Conservation (phyloP, 75 land plant species). For the Chamaecyparis obtusa region DNA sequence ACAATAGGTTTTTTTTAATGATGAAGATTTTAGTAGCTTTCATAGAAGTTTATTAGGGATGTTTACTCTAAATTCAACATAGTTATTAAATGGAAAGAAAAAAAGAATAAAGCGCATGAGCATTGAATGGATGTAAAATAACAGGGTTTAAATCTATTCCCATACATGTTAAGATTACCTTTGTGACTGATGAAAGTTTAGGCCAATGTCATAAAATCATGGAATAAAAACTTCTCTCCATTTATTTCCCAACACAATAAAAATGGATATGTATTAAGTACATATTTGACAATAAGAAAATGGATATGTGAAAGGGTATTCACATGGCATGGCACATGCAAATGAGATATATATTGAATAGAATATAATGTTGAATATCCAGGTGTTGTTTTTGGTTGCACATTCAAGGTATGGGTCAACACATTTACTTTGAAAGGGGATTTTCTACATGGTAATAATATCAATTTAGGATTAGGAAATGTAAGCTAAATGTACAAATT, state of each 20-base stretch:
- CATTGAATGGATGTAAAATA: neutral
- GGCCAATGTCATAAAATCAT: neutral
- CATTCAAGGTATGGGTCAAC: too few relatives aligned
- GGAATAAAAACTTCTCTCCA: neutral
- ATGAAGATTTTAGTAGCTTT: neutral
- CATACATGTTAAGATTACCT: neutral
- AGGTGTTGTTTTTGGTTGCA: too few relatives aligned
- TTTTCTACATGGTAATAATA: too few relatives aligned
- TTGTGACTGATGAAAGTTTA: neutral
- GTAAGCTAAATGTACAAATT: too few relatives aligned
- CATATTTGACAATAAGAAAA: neutral
- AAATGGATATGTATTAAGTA: neutral
- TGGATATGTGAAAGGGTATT: constrained; percentile 1
- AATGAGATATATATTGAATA: too few relatives aligned
- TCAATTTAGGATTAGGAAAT: too few relatives aligned
- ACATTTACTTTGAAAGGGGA: too few relatives aligned
- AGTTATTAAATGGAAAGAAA: neutral
- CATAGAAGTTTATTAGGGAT: neutral
- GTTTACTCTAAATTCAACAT: neutral
- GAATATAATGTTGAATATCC: too few relatives aligned
- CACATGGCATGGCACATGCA: too few relatives aligned
- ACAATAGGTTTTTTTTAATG: neutral
- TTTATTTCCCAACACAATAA: constrained; percentile 3
- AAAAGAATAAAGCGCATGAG: neutral
- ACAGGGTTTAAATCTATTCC: neutral